Evolutionary conservation across 2,329 filamentous ascomycete genomes (phyloP), one percentile per base, ranked within the genome.

Genomic region (Aureobasidium sp.): DNA sequence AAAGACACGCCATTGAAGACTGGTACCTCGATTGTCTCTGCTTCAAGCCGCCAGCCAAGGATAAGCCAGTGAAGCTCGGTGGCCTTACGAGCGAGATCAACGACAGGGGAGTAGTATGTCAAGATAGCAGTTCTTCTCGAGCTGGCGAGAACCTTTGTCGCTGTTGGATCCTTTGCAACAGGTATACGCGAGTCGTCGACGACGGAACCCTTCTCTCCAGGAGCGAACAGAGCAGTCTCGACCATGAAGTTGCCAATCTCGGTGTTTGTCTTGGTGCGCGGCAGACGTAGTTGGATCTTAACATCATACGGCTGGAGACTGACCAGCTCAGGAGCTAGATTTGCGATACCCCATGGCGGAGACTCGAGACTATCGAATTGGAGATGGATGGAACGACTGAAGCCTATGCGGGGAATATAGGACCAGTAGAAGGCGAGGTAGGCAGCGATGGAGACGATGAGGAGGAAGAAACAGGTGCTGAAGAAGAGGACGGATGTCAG

Each of bases 191-290:
- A 65, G 50, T 55, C 60, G 60, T 64, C 60, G 10, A 55, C 15
- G 40, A 47, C 38, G 2, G 60, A 54, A 45, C 67, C 54, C 33
- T 65, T 55, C 6, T 64, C 51, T n/a, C 64, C 60, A 2, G 68
- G 66, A 10, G 71, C 78, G 58, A 93, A 85, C 60, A 97, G 87
- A 67, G 89, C 87, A 20, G 97, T 81, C 54, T 93, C 91, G 23
- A 98, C 82, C 96, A 99, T 99, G 84, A 98, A 98, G 80, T 98
- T 98, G 33, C 96, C 96, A 18, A 88, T 87, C 2, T 87, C 87
- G 27, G 92, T 80, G 73, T 99, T 99, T 2, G 85, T 79, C 0
- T 89, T 90, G 2, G 93, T 96, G 47, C 91, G 90, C 23, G 96
- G 96, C 69, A 99, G 84, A 4, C 88, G 86, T 38, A 99, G 84